A percentile compares a stretch with the other conserved stretches of the same genome.
Conservation (phyloP, 2,329 filamentous ascomycete species). For the Diaporthe citrichinensis region DNA sequence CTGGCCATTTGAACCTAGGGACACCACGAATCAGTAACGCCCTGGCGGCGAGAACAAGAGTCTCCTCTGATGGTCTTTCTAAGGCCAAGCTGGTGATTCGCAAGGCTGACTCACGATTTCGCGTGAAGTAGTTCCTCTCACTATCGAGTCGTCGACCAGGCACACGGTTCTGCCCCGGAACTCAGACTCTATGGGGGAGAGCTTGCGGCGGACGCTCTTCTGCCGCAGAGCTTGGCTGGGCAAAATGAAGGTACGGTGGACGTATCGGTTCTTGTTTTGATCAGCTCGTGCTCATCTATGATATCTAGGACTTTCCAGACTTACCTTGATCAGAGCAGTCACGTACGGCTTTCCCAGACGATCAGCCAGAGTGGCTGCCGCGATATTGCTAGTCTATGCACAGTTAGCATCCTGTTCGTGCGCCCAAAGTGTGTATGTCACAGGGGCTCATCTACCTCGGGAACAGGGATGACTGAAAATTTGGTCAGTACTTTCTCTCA, state of each 20-base stretch:
- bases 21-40: background rate
- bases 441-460: constrained; percentile 48
- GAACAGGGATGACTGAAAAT: constrained; percentile 78
- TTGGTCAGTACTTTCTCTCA: constrained; percentile 38
- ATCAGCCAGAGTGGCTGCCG: constrained; percentile 82
- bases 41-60: background rate
- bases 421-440: constrained; percentile 49
- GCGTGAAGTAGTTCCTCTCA: constrained; percentile 85
- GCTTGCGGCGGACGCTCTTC: constrained; percentile 90
- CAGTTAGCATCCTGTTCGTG: constrained; percentile 46
- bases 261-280: constrained; percentile 79
- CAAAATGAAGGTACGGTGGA: constrained; percentile 79
- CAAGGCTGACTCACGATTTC: constrained; percentile 88
- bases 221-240: constrained; percentile 83
- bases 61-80: background rate
- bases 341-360: constrained; percentile 82
- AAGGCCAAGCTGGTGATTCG: background rate
- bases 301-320: background rate
- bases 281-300: background rate
- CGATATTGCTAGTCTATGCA: constrained; percentile 82
- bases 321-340: constrained; percentile 77
- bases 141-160: constrained; percentile 91
- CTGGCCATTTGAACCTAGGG: constrained; percentile 10
- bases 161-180: constrained; percentile 86
- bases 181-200: constrained; percentile 88